Percentiles rank a stretch among this genome's conserved stretches.
Conservation (phyloP, 371 early-diverging fungal species). For the Mucor irregularis region DNA sequence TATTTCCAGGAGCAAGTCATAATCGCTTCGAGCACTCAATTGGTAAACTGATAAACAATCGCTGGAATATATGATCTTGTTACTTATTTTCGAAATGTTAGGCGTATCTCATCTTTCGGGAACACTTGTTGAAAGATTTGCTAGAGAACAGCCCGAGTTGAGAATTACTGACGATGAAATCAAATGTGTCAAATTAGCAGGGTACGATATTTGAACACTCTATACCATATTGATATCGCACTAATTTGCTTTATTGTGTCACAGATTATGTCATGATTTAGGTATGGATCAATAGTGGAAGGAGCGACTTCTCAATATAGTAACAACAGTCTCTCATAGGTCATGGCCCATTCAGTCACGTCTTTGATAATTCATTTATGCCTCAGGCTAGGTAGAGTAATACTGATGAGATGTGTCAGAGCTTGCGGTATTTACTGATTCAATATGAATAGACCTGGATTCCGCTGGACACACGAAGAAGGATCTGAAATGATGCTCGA, state of each 20-base stretch:
- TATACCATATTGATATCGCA: not conserved
- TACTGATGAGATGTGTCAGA: not conserved
- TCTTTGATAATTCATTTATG: conserved; percentile 91
- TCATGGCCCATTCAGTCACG: conserved; percentile 94
- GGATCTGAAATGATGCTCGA: conserved; percentile 90
- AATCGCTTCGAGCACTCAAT: conserved; percentile 89
- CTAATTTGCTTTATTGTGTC: not conserved
- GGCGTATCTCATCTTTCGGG: conserved; percentile 86
- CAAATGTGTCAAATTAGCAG: conserved; percentile 88
- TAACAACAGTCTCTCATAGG: not conserved
- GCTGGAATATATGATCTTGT: not conserved
- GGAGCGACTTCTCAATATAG: not conserved
- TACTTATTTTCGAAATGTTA: conserved; percentile 7
- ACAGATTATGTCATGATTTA: conserved; percentile 86
- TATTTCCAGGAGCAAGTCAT: conserved; percentile 94
- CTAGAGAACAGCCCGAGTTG: conserved; percentile 78
- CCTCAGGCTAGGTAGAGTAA: conserved; percentile 2
- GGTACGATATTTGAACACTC: conserved; percentile 33
- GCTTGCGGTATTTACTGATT: not conserved
- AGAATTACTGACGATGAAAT: conserved; percentile 78
- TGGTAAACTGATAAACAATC: conserved; percentile 48
- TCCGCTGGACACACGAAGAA: conserved; percentile 87
- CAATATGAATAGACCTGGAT: conserved; percentile 49
- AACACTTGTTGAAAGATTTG: conserved; percentile 69
- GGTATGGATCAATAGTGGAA: conserved; percentile 51